These are phyloP conservation scores for Albophoma yamanashiensis DNA, from an alignment of 2,329 filamentous ascomycete species.

Conservation along the genomic window DNA sequence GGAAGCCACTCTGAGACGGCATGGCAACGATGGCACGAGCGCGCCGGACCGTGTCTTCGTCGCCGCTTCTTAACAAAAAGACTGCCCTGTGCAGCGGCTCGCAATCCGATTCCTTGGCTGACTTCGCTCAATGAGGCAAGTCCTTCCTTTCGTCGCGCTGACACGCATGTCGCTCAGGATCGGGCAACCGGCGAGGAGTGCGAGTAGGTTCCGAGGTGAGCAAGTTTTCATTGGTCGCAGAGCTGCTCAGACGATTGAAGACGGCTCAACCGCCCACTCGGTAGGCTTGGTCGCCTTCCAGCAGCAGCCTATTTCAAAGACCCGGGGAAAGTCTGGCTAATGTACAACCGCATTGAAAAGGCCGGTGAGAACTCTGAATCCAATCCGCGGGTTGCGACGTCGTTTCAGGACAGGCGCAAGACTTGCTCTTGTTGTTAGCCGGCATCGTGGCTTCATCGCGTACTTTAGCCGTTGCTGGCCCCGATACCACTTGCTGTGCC, in stretches of 20 bases:
- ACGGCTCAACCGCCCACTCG: background rate
- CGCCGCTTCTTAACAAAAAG: background rate
- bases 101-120: background rate
- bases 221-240: conserved; percentile 29
- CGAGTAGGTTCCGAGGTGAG: conserved; percentile 15
- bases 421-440: background rate
- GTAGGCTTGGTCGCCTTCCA: background rate
- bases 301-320: too few relatives aligned
- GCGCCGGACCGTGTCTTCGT: background rate
- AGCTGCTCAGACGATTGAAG: background rate
- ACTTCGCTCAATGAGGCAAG: background rate
- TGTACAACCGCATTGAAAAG: too few relatives aligned
- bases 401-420: background rate
- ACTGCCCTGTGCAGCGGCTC: background rate
- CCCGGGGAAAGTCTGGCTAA: too few relatives aligned
- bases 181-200: conserved; percentile 8
- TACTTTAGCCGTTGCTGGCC: background rate
- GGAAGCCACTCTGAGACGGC: too few relatives aligned
- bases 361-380: background rate
- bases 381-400: background rate
- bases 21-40: too few relatives aligned
- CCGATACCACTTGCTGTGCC: background rate
- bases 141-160: background rate
- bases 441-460: background rate
- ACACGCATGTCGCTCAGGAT: background rate